Evolutionary conservation across 148 eudicot genomes (phyloP).

Genomic region (Chenopodium berlandieri): DNA sequence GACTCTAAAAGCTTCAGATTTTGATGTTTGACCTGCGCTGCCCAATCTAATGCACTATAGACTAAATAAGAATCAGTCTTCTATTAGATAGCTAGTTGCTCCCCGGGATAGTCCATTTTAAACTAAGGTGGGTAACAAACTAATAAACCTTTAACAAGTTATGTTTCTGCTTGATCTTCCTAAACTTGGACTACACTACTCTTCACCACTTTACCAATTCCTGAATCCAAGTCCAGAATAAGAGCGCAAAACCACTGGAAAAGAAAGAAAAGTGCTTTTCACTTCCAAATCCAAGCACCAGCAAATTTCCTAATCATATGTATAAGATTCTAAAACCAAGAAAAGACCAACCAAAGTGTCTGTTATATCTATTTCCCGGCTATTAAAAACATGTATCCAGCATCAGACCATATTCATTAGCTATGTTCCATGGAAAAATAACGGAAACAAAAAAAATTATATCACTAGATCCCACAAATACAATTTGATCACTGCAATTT

Average conservation of each 20-base stretch:
- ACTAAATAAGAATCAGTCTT: background rate
- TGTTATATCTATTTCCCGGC: too few relatives aligned
- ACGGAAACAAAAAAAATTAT: too few relatives aligned
- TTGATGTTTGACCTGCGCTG: background rate
- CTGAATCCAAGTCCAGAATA: background rate
- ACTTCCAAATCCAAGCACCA: background rate
- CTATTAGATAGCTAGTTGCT: background rate
- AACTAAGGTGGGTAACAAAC: background rate
- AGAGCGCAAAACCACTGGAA: background rate
- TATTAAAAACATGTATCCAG: too few relatives aligned
- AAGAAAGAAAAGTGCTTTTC: background rate
- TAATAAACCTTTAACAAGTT: background rate
- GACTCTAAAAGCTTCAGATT: background rate
- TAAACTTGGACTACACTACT: background rate
- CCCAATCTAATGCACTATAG: background rate
- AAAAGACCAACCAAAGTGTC: background rate
- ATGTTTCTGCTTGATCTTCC: background rate
- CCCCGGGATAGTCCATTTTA: background rate
- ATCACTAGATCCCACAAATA: too few relatives aligned
- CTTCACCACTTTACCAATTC: background rate
- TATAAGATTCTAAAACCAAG: background rate
- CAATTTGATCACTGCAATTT: too few relatives aligned
- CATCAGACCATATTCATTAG: too few relatives aligned
- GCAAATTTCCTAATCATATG: background rate
- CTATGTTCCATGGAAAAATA: too few relatives aligned